A percentile compares a stretch with the other conserved stretches of the same genome.
phyloP scores from a whole-genome alignment of 257 asterid genomes.

The Echium plantagineum region DNA sequence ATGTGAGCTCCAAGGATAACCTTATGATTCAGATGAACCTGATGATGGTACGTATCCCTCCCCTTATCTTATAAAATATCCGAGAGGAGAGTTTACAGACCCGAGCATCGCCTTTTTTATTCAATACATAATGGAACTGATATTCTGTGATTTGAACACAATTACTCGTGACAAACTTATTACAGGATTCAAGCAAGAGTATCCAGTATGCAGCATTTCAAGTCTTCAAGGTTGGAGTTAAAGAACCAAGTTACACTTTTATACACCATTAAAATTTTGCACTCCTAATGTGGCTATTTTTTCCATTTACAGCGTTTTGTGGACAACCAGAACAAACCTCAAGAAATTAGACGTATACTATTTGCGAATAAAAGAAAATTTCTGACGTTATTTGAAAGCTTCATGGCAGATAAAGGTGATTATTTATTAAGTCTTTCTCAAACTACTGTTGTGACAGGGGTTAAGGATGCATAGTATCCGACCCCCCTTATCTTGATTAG shows the following conservation, averaged over 20 bases:
- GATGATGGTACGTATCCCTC: slow-evolving; percentile 45
- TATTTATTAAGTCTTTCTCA: no score
- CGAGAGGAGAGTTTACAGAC: neutral
- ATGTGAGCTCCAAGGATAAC: slow-evolving; percentile 68
- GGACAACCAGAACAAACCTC: slow-evolving; percentile 73
- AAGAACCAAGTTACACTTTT: neutral
- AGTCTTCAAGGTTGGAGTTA: slow-evolving; percentile 64
- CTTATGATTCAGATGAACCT: slow-evolving; percentile 81
- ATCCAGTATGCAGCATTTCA: slow-evolving; percentile 80
- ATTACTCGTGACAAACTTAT: neutral
- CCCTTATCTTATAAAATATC: neutral
- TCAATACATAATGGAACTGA: no score
- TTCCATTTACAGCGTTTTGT: slow-evolving; percentile 62
- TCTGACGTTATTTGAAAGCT: slow-evolving; percentile 43
- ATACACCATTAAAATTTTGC: neutral
- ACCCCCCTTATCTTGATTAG: no score
- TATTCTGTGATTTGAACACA: no score
- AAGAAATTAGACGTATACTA: slow-evolving; percentile 52
- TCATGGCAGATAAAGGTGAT: slow-evolving; percentile 61
- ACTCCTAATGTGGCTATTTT: neutral
- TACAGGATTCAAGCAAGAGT: slow-evolving; percentile 81
- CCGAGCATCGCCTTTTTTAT: no score
- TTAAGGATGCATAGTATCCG: no score
- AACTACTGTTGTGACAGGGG: no score
- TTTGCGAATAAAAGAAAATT: slow-evolving; percentile 68